A percentile compares a stretch with the other conserved stretches of the same genome.
These are phyloP conservation scores for Nakazawaea molendinolei DNA, from an alignment of 805 yeast genomes.

Conservation along the genomic window DNA sequence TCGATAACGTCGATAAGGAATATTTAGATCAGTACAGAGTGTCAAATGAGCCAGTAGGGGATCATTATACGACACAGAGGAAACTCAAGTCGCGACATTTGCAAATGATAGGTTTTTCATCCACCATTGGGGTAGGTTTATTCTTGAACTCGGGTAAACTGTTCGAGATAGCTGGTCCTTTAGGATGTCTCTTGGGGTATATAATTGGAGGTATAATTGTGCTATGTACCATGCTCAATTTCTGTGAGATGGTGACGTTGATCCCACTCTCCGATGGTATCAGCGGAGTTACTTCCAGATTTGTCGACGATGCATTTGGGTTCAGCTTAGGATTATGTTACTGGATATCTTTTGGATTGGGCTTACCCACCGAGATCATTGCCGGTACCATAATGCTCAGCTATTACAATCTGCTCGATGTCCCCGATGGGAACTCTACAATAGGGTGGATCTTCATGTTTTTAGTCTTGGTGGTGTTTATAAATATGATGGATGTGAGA, in stretches of 20 bases:
- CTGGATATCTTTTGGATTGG: constrained; percentile 65
- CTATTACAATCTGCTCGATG: constrained; percentile 51
- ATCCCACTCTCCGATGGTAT: constrained; percentile 78
- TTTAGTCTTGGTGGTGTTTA: constrained; percentile 34
- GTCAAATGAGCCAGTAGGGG: constrained; percentile 3
- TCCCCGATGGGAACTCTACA: constrained; percentile 38
- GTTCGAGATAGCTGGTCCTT: constrained; percentile 66
- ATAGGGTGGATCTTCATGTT: constrained; percentile 68
- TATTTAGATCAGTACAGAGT: constrained; percentile 1
- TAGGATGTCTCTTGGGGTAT: constrained; percentile 69
- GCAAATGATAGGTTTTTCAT: constrained; percentile 75
- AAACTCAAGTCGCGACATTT: constrained; percentile 59
- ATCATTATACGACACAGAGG: constrained; percentile 36
- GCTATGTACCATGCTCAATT: constrained; percentile 60
- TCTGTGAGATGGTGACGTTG: constrained; percentile 77
- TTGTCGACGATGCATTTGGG: constrained; percentile 74
- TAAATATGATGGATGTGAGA: constrained; percentile 63
- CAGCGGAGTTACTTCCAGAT: constrained; percentile 66
- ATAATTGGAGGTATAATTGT: constrained; percentile 59
- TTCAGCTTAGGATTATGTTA: constrained; percentile 70
- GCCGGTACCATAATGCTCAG: constrained; percentile 74
- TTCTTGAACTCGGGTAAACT: constrained; percentile 68
- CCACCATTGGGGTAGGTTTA: constrained; percentile 74
- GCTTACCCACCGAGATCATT: constrained; percentile 73
- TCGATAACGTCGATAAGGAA: constrained; percentile 8